Conservation (phyloP, 2,329 filamentous ascomycete species). For the Penicillium polonicum region DNA sequence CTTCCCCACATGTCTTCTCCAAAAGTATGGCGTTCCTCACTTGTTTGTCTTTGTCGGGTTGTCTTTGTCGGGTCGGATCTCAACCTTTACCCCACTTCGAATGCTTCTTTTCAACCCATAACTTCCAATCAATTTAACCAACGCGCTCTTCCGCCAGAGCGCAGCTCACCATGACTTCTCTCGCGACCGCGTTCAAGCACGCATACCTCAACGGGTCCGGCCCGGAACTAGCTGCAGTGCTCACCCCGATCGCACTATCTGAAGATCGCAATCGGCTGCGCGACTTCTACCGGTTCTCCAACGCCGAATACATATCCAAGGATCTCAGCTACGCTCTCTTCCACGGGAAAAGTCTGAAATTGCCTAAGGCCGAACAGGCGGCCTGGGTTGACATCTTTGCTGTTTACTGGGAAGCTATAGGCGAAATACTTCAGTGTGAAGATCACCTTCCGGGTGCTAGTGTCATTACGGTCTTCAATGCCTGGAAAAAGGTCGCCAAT, state of each 20-base stretch:
- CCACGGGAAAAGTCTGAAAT: constrained; percentile 55
- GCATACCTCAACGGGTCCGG: constrained; percentile 67
- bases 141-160: not conserved
- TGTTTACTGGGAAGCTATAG: constrained; percentile 78
- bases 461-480: constrained; percentile 80
- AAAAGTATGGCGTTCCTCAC: constrained; percentile 7
- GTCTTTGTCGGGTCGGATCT: not conserved
- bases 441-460: constrained; percentile 55
- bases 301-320: constrained; percentile 61
- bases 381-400: constrained; percentile 87
- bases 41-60: not conserved
- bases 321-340: constrained; percentile 72
- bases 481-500: constrained; percentile 83
- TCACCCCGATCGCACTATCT: constrained; percentile 67
- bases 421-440: constrained; percentile 68
- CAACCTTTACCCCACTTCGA: constrained; percentile 2
- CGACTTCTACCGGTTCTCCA: constrained; percentile 70
- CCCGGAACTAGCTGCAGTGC: constrained; percentile 68
- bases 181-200: constrained; percentile 71
- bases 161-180: constrained; percentile 61
- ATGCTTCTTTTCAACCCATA: not conserved
- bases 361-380: constrained; percentile 66
- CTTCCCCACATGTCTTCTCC: constrained; percentile 14
- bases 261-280: constrained; percentile 65
- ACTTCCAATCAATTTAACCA: not conserved